A percentile compares a stretch with the other conserved stretches of the same genome.
Evolutionary conservation across 2,329 filamentous ascomycete species (phyloP).

Genomic region (Alternaria solani): DNA sequence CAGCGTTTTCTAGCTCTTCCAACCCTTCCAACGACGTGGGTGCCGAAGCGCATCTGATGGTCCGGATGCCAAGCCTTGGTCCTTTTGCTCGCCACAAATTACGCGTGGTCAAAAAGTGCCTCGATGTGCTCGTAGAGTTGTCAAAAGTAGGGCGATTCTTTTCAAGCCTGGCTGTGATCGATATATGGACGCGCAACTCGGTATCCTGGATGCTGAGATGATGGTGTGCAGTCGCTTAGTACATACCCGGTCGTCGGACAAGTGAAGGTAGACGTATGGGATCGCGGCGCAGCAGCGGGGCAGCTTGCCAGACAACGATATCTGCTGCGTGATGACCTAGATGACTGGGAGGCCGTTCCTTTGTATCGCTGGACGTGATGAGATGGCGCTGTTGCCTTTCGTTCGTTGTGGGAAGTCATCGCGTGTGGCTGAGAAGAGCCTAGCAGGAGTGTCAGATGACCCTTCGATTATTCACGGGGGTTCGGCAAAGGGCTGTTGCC

Average conservation of each 20-base stretch:
- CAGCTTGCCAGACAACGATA: slow-evolving; percentile 22
- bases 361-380: slow-evolving; percentile 14
- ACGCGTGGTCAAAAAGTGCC: not conserved
- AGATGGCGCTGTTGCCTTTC: slow-evolving; percentile 28
- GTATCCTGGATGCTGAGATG: slow-evolving; percentile 8
- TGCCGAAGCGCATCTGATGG: slow-evolving; percentile 24
- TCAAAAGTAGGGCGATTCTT: not conserved
- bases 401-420: slow-evolving; percentile 27
- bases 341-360: not conserved
- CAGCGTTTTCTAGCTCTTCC: slow-evolving; percentile 5
- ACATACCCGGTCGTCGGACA: slow-evolving; percentile 31
- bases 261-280: slow-evolving; percentile 33
- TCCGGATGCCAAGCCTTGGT: slow-evolving; percentile 21
- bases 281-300: slow-evolving; percentile 22
- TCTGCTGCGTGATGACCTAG: slow-evolving; percentile 1
- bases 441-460: slow-evolving; percentile 37
- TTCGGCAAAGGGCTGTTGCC: slow-evolving; percentile 4
- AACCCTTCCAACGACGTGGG: slow-evolving; percentile 3
- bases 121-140: not conserved
- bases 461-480: slow-evolving; percentile 16
- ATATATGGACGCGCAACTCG: slow-evolving; percentile 5
- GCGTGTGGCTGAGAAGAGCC: slow-evolving; percentile 25
- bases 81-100: slow-evolving; percentile 17
- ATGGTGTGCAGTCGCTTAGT: slow-evolving; percentile 21
- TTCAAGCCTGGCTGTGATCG: not conserved